These are phyloP conservation scores for Beta corolliflora DNA, from an alignment of 179 eudicot species.

Conservation along the genomic window DNA sequence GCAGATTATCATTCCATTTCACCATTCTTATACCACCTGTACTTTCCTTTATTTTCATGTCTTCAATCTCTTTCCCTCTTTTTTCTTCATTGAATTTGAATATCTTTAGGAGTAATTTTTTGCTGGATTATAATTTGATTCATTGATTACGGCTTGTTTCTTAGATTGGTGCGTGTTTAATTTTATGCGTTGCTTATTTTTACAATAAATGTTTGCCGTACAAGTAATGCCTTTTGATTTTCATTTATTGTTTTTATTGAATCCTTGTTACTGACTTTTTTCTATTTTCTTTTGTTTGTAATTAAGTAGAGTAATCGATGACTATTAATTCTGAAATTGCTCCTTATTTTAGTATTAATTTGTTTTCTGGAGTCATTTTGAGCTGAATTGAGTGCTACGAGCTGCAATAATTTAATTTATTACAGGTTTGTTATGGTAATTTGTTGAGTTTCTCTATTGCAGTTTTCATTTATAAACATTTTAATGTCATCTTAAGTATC, in stretches of 20 bases:
- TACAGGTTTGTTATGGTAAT: not conserved
- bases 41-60: not conserved
- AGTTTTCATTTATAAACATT: not conserved
- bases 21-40: not conserved
- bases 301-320: too few relatives aligned
- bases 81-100: not conserved
- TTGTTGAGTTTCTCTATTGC: not conserved
- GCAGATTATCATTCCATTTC: not conserved
- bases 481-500: not conserved
- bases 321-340: not conserved
- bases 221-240: not conserved
- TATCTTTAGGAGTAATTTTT: not conserved
- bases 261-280: not conserved
- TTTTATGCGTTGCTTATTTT: not conserved
- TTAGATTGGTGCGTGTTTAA: not conserved
- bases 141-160: not conserved
- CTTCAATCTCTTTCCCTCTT: not conserved
- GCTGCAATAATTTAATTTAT: not conserved
- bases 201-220: too few relatives aligned
- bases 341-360: not conserved
- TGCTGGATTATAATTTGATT: not conserved
- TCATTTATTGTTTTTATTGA: not conserved
- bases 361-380: not conserved
- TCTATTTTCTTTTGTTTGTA: not conserved
- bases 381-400: not conserved